phyloP scores from a whole-genome alignment of 208 protist species.

The Zelonia costaricensis region DNA sequence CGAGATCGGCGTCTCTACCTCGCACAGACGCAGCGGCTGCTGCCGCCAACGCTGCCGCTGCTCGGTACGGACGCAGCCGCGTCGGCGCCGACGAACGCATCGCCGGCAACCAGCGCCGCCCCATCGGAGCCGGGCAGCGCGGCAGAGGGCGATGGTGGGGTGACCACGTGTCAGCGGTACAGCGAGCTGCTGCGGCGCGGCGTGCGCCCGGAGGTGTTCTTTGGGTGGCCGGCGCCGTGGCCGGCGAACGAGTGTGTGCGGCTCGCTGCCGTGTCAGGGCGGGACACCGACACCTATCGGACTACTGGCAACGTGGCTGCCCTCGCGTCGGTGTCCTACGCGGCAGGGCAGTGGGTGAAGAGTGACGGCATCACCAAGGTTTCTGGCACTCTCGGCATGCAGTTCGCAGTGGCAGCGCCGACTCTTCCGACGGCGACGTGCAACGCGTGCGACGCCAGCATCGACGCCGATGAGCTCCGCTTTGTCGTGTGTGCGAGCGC shows the following conservation, averaged over 20 bases:
- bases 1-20: conserved; percentile 76
- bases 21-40: conserved; percentile 39
- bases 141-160: too few species aligned
- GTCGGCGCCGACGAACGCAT: neutral
- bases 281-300: neutral
- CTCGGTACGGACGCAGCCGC: neutral
- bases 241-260: conserved; percentile 2
- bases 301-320: neutral
- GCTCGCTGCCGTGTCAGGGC: neutral
- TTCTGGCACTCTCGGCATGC: conserved; percentile 64
- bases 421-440: conserved; percentile 40
- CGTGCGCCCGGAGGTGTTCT: conserved; percentile 21
- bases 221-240: conserved; percentile 17
- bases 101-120: too few species aligned
- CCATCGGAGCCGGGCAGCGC: too few species aligned
- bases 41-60: conserved; percentile 44
- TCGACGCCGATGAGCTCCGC: conserved; percentile 74
- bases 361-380: conserved; percentile 53
- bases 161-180: too few species aligned
- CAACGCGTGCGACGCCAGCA: conserved; percentile 41
- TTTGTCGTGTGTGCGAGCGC: conserved; percentile 67
- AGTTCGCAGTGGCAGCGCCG: conserved; percentile 31
- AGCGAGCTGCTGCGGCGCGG: neutral
- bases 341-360: conserved; percentile 39
- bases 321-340: neutral